These are phyloP conservation scores for Yarrowia galli DNA, from an alignment of 1,139 yeast genomes.

Conservation along the genomic window DNA sequence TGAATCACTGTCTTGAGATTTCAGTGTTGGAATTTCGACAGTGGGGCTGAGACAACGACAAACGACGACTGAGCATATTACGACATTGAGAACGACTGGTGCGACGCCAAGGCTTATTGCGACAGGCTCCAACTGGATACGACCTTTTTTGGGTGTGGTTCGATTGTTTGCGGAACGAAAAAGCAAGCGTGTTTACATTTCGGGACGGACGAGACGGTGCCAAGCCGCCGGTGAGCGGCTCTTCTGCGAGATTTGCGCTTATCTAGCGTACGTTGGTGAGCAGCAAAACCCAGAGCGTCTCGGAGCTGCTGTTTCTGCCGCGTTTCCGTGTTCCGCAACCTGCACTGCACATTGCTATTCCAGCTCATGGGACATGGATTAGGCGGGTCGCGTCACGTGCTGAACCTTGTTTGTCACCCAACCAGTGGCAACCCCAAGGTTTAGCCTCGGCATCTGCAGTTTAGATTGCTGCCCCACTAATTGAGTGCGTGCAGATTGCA, in stretches of 20 bases:
- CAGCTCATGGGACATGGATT: slow-evolving; percentile 16
- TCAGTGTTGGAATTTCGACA: not conserved
- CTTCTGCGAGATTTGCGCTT: slow-evolving; percentile 2
- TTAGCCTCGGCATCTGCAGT: slow-evolving; percentile 28
- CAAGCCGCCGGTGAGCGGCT: not conserved
- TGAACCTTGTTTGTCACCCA: not conserved
- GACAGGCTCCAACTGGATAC: not conserved
- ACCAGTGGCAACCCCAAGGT: not conserved
- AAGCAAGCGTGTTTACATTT: too few relatives aligned
- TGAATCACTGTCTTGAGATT: not conserved
- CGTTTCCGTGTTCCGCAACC: not conserved
- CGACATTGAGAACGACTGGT: too few relatives aligned
- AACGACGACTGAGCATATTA: not conserved
- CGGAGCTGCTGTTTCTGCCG: not conserved
- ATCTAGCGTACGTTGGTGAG: not conserved
- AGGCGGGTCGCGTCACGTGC: slow-evolving; percentile 24
- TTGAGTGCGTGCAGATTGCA: not conserved
- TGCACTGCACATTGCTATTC: not conserved
- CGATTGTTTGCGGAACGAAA: too few relatives aligned
- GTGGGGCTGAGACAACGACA: too few relatives aligned
- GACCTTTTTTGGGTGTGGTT: not conserved
- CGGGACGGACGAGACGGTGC: too few relatives aligned
- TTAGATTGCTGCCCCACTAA: slow-evolving; percentile 32
- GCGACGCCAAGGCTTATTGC: too few relatives aligned
- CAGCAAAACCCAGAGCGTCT: not conserved